Evolutionary conservation across 176 grass and related monocot genomes (phyloP), one percentile per base, ranked within the genome.

Genomic region (Eragrostis nindensis): DNA sequence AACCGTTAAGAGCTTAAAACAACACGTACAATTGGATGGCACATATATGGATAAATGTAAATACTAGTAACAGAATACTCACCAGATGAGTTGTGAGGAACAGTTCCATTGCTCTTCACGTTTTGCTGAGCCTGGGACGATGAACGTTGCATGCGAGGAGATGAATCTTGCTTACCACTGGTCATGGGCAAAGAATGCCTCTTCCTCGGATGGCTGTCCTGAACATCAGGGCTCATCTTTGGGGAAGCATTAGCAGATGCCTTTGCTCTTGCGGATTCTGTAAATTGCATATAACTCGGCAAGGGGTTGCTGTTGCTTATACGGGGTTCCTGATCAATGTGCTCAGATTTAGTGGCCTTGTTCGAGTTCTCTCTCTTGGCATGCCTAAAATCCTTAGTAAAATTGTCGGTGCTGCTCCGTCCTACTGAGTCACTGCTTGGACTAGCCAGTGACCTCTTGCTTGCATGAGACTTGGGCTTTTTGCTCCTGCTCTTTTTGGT

Each of bases 241-340:
- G 90, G 92, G 45, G 96, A 95, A 49, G 74, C 10, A 83, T 68
- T 90, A 15, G 84, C 65, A 46, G 89, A 86, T 10, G 85, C 53
- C 81, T 99, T 99, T 76, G 96, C 96, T 71, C 86, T 94, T 62
- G 96, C 96, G 68, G 92, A 99, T 90, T 91, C 86, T 74, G 96
- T 99, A 44, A 90, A 92, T 69, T 99, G 96, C 96, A 99, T 99
- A 36, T 99, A 99, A 75, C 96, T 91, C 24, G 96, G 96, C 63
- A 99, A 68, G 25, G 88, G 81, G 66, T 69, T 91, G 89, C 86
- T 93, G 27, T 89, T 93, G 82, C 96, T 99, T 17, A 93, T 89
- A 21, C 92, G 82, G 55, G 92, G 88, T 76, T 99, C 96, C 74
- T 90, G 78, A 70, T 93, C 90, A 43, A 42, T 47, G 27, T 62